These are phyloP conservation scores for Apiotrichum mycotoxinovorans DNA, from an alignment of 1,284 basidiomycete species.

Conservation along the genomic window DNA sequence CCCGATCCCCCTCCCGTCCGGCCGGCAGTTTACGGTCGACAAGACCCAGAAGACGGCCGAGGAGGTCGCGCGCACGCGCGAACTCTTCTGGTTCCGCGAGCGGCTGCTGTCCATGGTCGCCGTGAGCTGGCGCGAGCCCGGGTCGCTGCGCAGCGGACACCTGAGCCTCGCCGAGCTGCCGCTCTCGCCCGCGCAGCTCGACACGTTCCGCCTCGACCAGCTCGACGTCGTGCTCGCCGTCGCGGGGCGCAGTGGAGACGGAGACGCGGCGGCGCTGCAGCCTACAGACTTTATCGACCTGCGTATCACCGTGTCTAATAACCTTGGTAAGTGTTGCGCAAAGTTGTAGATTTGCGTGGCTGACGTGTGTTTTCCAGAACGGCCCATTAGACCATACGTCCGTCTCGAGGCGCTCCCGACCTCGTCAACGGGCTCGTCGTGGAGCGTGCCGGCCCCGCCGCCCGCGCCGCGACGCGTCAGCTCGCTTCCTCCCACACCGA, in stretches of 20 bases:
- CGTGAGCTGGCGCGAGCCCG: slow-evolving; percentile 80
- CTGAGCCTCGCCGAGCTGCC: slow-evolving; percentile 71
- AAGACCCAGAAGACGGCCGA: slow-evolving; percentile 62
- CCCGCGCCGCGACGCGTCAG: slow-evolving; percentile 15
- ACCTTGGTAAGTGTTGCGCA: slow-evolving; percentile 38
- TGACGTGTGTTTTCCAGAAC: slow-evolving; percentile 17
- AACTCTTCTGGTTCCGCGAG: slow-evolving; percentile 93
- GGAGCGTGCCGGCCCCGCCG: slow-evolving; percentile 23
- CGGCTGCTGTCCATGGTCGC: slow-evolving; percentile 66
- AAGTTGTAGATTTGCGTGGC: neutral
- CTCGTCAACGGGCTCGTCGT: slow-evolving; percentile 25
- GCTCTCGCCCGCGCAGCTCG: slow-evolving; percentile 70
- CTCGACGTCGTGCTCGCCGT: slow-evolving; percentile 55
- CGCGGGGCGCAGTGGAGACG: slow-evolving; percentile 33
- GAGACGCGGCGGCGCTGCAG: slow-evolving; percentile 45
- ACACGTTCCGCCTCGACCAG: slow-evolving; percentile 64
- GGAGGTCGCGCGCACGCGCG: slow-evolving; percentile 63
- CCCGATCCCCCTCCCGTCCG: slow-evolving; percentile 76
- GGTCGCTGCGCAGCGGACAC: slow-evolving; percentile 67
- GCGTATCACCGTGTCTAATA: slow-evolving; percentile 57
- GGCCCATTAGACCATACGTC: slow-evolving; percentile 28
- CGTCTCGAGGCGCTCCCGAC: slow-evolving; percentile 41
- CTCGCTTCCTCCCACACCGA: slow-evolving; percentile 49
- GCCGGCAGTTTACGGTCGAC: slow-evolving; percentile 87
- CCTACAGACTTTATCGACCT: slow-evolving; percentile 58